Base-by-base conservation (phyloP, 495 filamentous ascomycete species). In the Aspergillus cavernicola region DNA sequence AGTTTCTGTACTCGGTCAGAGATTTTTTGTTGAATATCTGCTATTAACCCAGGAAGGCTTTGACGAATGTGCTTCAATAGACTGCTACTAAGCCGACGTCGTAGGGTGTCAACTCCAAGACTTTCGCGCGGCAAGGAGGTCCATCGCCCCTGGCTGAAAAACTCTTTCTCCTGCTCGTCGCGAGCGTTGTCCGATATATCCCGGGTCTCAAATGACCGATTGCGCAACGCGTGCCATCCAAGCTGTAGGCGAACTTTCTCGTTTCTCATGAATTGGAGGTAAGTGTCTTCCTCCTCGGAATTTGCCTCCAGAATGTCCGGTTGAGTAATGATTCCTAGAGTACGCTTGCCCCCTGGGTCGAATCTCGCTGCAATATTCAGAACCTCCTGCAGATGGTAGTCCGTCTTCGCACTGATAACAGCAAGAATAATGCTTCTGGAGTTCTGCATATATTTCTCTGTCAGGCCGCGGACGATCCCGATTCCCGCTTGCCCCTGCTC, bases 211-310 rank as follows among this genome's bases (percentile, higher is more conserved):
- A 78, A 80, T 6, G 62, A 62, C 2, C 80, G 72, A 55, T 88
- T 89, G 7, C 79, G 79, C 19, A 92, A 62, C 3, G 85, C 78
- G 64, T 89, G 84, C 85, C 84, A 90, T 4, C 85, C 86, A 3
- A 89, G 76, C 19, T 76, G 68, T 41, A 91, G 80, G 16, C 59
- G 64, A 13, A 85, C 67, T 44, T 89, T 78, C 24, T 80, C 69
- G 53, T 90, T 91, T 23, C 67, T 62, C 0, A 83, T 75, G 0
- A 87, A 66, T 0, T 75, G 59, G 1, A 88, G 49, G 54, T 77
- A 89, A 6, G 59, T 58, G 0, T 49, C 52, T 50, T 89, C 79
- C 19, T 67, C 57, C 4, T 71, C 67, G 0, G 68, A 70, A 13
- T 54, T n/a, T 12, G 45, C 29, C 10, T 61, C 38, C 12, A 75